A percentile compares a stretch with the other conserved stretches of the same genome.
phyloP scores from a whole-genome alignment of 345 rosid genomes.

The Eucalyptus tenuipes region DNA sequence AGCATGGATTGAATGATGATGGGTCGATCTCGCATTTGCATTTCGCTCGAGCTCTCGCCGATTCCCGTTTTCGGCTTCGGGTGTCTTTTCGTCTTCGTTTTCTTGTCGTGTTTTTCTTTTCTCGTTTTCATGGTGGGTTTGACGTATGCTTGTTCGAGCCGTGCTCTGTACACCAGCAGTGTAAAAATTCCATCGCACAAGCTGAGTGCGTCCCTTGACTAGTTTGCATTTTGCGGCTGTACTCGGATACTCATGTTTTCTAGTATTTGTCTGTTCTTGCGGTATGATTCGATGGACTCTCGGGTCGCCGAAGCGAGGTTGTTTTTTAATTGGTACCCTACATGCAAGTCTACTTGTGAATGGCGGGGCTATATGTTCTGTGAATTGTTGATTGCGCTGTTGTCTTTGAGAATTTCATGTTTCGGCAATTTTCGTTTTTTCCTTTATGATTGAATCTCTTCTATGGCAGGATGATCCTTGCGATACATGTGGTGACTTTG shows the following conservation, averaged over 20 bases:
- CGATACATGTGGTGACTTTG: slow-evolving; percentile 31
- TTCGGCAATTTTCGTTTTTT: not conserved
- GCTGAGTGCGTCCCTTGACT: not conserved
- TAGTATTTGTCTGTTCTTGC: not conserved
- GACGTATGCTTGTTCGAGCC: not conserved
- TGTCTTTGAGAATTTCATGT: not conserved
- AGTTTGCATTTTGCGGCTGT: not conserved
- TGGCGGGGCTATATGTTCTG: not conserved
- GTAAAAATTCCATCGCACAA: not conserved
- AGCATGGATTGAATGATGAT: not conserved
- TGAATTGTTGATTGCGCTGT: not conserved
- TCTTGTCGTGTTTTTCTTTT: not conserved
- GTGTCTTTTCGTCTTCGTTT: not conserved
- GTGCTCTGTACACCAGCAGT: not conserved
- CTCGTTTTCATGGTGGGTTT: not conserved
- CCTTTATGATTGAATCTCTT: not conserved
- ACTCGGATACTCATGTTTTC: not conserved
- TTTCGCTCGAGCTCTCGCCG: not conserved
- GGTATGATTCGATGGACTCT: not conserved
- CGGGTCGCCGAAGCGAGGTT: not conserved
- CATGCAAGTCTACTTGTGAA: no score
- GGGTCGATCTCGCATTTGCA: not conserved
- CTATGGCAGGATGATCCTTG: slow-evolving; percentile 18
- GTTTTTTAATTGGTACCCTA: no score
- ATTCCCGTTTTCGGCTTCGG: not conserved